Percentiles rank a stretch among this genome's conserved stretches.
phyloP scores from a whole-genome alignment of 2,329 filamentous ascomycete genomes.

The Sporothrix variecibatus region DNA sequence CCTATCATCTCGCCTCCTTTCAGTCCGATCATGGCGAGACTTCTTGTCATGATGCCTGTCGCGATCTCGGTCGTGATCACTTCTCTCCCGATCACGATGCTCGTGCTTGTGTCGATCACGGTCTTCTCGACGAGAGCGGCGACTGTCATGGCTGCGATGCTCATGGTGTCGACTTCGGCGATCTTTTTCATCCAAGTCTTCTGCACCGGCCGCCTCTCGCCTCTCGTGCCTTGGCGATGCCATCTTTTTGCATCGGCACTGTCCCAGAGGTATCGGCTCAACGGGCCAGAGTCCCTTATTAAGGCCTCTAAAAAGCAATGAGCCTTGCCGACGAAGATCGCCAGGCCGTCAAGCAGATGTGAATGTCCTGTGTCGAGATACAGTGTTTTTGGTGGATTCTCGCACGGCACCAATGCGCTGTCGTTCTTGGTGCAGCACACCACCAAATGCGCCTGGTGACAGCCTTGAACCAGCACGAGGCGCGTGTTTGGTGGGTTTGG shows the following conservation, averaged over 20 bases:
- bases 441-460: background rate
- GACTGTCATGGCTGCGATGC: background rate
- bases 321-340: background rate
- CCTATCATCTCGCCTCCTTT: background rate
- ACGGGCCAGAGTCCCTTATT: background rate
- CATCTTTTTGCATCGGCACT: background rate
- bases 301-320: background rate
- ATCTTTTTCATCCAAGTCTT: background rate
- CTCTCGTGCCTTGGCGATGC: constrained; percentile 23
- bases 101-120: background rate
- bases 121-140: background rate
- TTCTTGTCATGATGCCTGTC: constrained; percentile 8
- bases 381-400: background rate
- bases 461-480: background rate
- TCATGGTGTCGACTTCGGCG: background rate
- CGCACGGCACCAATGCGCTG: constrained; percentile 9
- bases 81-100: background rate
- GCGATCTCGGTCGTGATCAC: background rate
- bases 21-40: background rate
- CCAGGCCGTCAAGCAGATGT: background rate
- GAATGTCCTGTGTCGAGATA: background rate
- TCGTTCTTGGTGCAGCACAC: background rate
- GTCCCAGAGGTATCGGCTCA: background rate
- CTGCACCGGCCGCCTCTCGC: constrained; percentile 21
- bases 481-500: background rate